phyloP scores from a whole-genome alignment of 208 protist species.

The Trypanosomatidae sp. region DNA sequence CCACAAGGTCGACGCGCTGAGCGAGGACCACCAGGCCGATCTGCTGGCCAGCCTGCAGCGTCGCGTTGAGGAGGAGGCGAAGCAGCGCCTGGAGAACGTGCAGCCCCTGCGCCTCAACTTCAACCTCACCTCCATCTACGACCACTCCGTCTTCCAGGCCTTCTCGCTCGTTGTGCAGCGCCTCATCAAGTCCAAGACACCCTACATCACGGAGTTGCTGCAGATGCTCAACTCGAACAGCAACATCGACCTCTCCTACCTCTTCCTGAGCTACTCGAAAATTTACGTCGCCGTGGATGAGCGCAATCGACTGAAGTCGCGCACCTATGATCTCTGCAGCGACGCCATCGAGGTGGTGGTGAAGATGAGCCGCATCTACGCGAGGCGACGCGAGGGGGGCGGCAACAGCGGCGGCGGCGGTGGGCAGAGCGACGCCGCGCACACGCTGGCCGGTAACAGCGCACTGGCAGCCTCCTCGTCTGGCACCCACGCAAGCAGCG shows the following conservation, averaged over 20 bases:
- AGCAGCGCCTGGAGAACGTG: slow-evolving; percentile 68
- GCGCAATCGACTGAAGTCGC: slow-evolving; percentile 71
- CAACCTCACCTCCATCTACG: slow-evolving; percentile 91
- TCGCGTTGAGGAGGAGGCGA: slow-evolving; percentile 78
- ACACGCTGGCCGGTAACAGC: background rate
- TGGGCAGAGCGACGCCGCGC: no score
- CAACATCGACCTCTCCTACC: slow-evolving; percentile 81
- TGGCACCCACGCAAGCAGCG: no score
- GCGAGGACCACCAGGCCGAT: slow-evolving; percentile 85
- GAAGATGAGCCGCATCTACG: slow-evolving; percentile 76
- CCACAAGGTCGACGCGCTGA: slow-evolving; percentile 89
- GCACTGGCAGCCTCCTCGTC: no score
- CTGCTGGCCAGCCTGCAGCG: slow-evolving; percentile 78
- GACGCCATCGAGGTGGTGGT: slow-evolving; percentile 87
- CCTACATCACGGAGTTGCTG: slow-evolving; percentile 82
- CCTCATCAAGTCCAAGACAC: slow-evolving; percentile 75
- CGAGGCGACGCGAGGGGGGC: slow-evolving; percentile 2
- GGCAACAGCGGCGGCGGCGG: no score
- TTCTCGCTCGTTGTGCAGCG: slow-evolving; percentile 88
- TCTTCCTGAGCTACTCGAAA: slow-evolving; percentile 89
- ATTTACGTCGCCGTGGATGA: slow-evolving; percentile 86
- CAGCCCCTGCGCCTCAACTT: slow-evolving; percentile 73
- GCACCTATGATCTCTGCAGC: slow-evolving; percentile 88
- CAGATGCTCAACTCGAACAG: slow-evolving; percentile 90
- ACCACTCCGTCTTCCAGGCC: slow-evolving; percentile 91